Percentiles rank a stretch among this genome's conserved stretches.
These are phyloP conservation scores for Penicillium waksmanii DNA, from an alignment of 495 filamentous ascomycete genomes.

Conservation along the genomic window DNA sequence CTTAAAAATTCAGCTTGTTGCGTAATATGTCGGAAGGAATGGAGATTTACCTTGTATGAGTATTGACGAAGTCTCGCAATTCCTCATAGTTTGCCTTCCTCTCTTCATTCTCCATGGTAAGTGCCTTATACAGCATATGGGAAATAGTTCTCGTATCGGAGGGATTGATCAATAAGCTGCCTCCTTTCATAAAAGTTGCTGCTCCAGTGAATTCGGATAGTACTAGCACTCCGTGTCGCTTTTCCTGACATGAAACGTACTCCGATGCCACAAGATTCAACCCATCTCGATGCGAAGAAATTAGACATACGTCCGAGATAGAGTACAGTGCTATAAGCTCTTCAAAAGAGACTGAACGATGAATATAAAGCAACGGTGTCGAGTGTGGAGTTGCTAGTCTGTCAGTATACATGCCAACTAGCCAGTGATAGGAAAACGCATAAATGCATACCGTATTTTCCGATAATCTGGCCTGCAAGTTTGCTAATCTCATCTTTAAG, in stretches of 20 bases:
- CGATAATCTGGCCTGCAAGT: slow-evolving; percentile 91
- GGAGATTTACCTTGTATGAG: no score
- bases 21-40: no score
- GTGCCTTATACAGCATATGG: slow-evolving; percentile 86
- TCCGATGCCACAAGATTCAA: slow-evolving; percentile 99
- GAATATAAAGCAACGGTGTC: slow-evolving; percentile 72
- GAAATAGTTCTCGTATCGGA: slow-evolving; percentile 95
- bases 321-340: slow-evolving; percentile 95
- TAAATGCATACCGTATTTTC: slow-evolving; percentile 70
- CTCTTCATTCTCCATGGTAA: slow-evolving; percentile 88
- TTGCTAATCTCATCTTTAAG: slow-evolving; percentile 91
- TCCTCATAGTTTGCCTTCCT: slow-evolving; percentile 76
- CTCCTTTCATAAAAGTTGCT: slow-evolving; percentile 88
- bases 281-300: slow-evolving; percentile 94
- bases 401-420: slow-evolving; percentile 94
- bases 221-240: slow-evolving; percentile 87
- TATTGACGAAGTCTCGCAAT: slow-evolving; percentile 74
- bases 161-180: slow-evolving; percentile 83
- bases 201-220: slow-evolving; percentile 95
- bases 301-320: slow-evolving; percentile 89
- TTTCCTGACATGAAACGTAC: slow-evolving; percentile 89
- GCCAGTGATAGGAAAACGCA: slow-evolving; percentile 42
- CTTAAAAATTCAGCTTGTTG: no score
- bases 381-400: no score
- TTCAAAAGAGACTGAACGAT: slow-evolving; percentile 84